Evolutionary conservation across 108 stramenopile species (phyloP).

Genomic region (Schizochytrium sp.): DNA sequence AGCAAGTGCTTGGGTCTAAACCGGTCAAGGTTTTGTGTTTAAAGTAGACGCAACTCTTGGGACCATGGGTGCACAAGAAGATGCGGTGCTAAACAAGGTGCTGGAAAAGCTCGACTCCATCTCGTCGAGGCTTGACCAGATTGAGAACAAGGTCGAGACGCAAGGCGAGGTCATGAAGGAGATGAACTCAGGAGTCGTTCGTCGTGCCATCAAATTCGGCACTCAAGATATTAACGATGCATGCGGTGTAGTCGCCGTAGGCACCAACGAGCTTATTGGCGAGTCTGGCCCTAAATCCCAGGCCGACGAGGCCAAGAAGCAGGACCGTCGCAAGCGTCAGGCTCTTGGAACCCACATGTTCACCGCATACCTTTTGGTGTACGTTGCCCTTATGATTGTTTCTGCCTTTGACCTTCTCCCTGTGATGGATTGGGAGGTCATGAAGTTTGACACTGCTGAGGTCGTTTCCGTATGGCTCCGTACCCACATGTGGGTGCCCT

Average conservation of each 20-base stretch:
- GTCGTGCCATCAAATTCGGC: constrained; percentile 31
- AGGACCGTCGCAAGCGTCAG: constrained; percentile 46
- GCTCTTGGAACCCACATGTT: constrained; percentile 25
- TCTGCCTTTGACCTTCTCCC: constrained; percentile 53
- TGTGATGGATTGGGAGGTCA: constrained; percentile 35
- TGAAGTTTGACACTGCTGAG: constrained; percentile 42
- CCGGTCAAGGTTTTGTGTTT: no score
- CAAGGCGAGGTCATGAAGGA: constrained; percentile 31
- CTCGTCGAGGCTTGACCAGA: constrained; percentile 21
- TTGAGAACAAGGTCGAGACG: constrained; percentile 47
- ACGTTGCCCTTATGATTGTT: constrained; percentile 1
- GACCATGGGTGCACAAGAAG: constrained; percentile 36
- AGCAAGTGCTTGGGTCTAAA: no score
- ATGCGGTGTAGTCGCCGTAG: constrained; percentile 53
- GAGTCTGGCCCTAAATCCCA: neutral
- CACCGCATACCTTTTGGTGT: constrained; percentile 22
- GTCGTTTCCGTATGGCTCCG: constrained; percentile 58
- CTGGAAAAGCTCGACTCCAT: constrained; percentile 28
- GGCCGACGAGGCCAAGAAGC: neutral
- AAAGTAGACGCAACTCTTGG: neutral
- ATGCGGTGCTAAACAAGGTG: constrained; percentile 47
- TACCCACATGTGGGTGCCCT: constrained; percentile 21
- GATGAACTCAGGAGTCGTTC: constrained; percentile 47
- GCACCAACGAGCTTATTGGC: constrained; percentile 34
- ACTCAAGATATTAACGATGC: constrained; percentile 45